phyloP scores from a whole-genome alignment of 345 rosid species.

The Murraya paniculata region DNA sequence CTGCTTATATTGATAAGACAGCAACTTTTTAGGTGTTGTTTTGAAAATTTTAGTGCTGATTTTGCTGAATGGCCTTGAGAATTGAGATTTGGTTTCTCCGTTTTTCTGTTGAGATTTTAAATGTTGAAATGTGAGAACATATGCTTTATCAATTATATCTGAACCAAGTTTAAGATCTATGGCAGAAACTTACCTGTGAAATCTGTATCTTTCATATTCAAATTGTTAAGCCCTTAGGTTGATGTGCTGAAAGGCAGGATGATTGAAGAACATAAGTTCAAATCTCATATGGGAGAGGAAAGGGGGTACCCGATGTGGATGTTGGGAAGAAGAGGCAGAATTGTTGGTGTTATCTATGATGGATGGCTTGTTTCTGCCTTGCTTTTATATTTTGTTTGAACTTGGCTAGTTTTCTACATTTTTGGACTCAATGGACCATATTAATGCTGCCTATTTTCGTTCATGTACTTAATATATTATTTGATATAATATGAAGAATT shows the following conservation, averaged over 20 bases:
- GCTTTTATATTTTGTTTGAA: background rate
- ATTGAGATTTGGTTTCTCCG: background rate
- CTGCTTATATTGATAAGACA: background rate
- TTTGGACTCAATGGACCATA: background rate
- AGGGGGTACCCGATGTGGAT: background rate
- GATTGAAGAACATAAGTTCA: background rate
- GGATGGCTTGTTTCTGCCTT: background rate
- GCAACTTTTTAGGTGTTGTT: no score
- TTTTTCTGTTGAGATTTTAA: background rate
- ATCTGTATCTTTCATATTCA: background rate
- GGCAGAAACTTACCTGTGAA: background rate
- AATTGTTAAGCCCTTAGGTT: background rate
- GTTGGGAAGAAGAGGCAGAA: background rate
- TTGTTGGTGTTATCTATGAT: background rate
- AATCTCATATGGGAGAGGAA: background rate
- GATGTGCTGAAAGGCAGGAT: background rate
- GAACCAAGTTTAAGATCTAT: background rate
- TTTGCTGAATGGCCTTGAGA: background rate
- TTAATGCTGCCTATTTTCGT: background rate
- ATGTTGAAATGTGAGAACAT: background rate
- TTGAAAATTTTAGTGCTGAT: background rate
- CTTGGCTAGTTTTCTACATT: background rate
- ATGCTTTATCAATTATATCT: background rate
- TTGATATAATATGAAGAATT: background rate
- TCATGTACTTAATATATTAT: background rate